Evolutionary conservation across 2,329 filamentous ascomycete genomes (phyloP).

Genomic region (Microcera coccophila): DNA sequence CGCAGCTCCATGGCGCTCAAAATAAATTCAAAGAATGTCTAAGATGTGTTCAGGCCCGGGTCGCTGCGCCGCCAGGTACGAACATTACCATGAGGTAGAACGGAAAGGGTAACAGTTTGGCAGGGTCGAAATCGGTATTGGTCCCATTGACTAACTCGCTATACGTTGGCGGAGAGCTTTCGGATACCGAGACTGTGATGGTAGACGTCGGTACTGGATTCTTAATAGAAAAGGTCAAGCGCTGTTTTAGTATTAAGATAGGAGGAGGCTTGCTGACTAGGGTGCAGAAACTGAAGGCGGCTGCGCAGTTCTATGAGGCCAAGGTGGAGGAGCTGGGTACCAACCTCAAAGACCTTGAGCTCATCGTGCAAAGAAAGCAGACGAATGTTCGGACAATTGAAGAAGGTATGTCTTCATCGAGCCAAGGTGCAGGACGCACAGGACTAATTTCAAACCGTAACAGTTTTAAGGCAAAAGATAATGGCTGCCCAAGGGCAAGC

Average conservation of each 20-base stretch:
- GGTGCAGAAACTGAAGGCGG: conserved; percentile 49
- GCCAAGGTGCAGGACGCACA: no score
- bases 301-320: conserved; percentile 53
- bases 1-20: conserved; percentile 85
- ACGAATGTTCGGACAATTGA: conserved; percentile 82
- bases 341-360: conserved; percentile 55
- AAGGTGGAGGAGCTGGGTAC: conserved; percentile 51
- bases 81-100: not conserved
- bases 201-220: conserved; percentile 94
- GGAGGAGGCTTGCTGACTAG: conserved; percentile 7
- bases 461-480: conserved; percentile 43
- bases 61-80: conserved; percentile 30
- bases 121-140: conserved; percentile 58
- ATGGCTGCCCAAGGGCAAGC: conserved; percentile 35
- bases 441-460: no score
- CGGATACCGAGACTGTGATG: conserved; percentile 71
- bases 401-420: conserved; percentile 57
- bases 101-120: not conserved
- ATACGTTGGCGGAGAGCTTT: conserved; percentile 81
- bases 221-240: conserved; percentile 81
- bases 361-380: conserved; percentile 66
- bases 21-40: conserved; percentile 90
- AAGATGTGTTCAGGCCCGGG: conserved; percentile 59
- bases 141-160: conserved; percentile 94
- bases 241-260: not conserved